Base-by-base conservation (phyloP, 805 yeast species). In the Kuraishia hungarica region DNA sequence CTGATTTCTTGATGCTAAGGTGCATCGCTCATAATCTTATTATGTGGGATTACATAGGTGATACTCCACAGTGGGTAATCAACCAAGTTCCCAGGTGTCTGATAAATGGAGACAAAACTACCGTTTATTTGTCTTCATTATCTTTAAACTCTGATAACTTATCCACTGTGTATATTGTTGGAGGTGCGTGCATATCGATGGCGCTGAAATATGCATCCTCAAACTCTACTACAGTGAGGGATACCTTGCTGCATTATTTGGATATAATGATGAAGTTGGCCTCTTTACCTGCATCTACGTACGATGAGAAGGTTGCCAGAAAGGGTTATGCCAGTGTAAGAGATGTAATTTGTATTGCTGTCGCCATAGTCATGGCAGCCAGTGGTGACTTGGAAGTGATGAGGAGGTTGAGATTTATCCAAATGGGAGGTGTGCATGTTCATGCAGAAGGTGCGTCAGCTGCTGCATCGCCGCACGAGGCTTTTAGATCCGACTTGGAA, bases 301-400 rank as follows among this genome's bases (percentile, higher is more conserved):
- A 82, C 61, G 93, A 88, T 61, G 81, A 81, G 56, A 74, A 73
- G 54, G 67, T 87, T 39, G 77, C 89, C 0, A 70, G 75, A 48
- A 69, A 74, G 49, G 78, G 88, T 10, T 78, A 86, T 1, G 69
- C 75, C 21, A 78, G 77, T 39, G 72, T 84, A 35, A 82, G 84
- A 51, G 83, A 83, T 58, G 72, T 86, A 0, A 60, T 90, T 15
- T 77, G 85, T 1, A 67, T 93, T 4, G 79, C 94, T 8, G 67
- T 80, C 6, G 80, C 97, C 0, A 74, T 89, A 26, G 77, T 91
- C 0, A 87, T 90, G 88, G 92, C 96, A 1, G 97, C 97, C 1
- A 82, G 91, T 17, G 98, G 99, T 1, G 97, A 94, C 65, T 69
- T 92, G 54, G 87, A 83, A 50, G 80, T 84, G 0, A 79, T 94